Percentiles rank a stretch among this genome's conserved stretches.
These are phyloP conservation scores for Xylariaceae sp. DNA, from an alignment of 2,329 filamentous ascomycete species.

Conservation along the genomic window DNA sequence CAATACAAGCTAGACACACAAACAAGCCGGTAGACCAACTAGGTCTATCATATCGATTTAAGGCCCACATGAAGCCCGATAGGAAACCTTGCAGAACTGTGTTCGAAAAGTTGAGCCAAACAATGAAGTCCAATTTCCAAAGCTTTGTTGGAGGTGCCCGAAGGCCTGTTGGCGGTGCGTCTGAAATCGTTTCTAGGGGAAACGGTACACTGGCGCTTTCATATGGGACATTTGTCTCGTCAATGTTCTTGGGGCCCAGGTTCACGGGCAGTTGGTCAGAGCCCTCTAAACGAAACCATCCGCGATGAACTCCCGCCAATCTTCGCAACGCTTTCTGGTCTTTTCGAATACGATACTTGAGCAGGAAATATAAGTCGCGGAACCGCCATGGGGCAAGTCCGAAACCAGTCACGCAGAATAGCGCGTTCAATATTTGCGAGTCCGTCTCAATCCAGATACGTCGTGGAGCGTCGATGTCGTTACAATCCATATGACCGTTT, in stretches of 20 bases:
- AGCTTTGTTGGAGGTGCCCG: slow-evolving; percentile 61
- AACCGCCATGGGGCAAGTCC: slow-evolving; percentile 82
- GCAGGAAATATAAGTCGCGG: slow-evolving; percentile 70
- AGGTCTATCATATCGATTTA: slow-evolving; percentile 69
- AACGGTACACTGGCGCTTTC: slow-evolving; percentile 52
- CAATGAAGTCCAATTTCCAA: slow-evolving; percentile 76
- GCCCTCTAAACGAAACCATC: slow-evolving; percentile 71
- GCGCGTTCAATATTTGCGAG: slow-evolving; percentile 75
- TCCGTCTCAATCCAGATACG: slow-evolving; percentile 82
- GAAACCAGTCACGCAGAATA: slow-evolving; percentile 86
- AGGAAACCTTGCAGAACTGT: slow-evolving; percentile 72
- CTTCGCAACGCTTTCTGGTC: slow-evolving; percentile 56
- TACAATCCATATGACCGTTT: slow-evolving; percentile 51
- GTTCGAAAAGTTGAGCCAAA: slow-evolving; percentile 76
- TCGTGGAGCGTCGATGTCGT: slow-evolving; percentile 71
- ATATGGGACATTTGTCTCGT: slow-evolving; percentile 32
- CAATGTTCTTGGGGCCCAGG: slow-evolving; percentile 50
- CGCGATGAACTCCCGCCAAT: slow-evolving; percentile 68
- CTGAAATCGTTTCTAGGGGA: slow-evolving; percentile 59
- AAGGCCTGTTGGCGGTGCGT: slow-evolving; percentile 65
- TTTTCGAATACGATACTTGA: slow-evolving; percentile 56
- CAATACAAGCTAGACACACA: slow-evolving; percentile 67
- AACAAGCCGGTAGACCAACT: slow-evolving; percentile 77
- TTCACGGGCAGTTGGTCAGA: slow-evolving; percentile 54
- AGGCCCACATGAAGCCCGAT: slow-evolving; percentile 78